Evolutionary conservation across 768 basidiomycete genomes (phyloP).

Genomic region (Pulveroboletus sp.): DNA sequence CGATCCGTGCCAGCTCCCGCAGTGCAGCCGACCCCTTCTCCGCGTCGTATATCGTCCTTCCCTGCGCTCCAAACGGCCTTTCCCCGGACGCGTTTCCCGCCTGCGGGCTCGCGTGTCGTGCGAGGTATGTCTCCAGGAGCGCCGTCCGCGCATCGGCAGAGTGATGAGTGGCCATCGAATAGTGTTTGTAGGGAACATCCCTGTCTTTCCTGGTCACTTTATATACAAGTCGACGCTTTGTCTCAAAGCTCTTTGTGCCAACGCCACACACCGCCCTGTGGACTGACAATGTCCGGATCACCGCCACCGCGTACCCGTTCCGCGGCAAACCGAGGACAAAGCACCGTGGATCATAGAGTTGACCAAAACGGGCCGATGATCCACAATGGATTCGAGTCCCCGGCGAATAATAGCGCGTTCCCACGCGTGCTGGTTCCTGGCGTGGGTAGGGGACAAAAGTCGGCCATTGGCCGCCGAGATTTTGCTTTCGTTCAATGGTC

Average conservation of each 20-base stretch:
- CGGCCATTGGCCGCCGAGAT: slow-evolving; percentile 55
- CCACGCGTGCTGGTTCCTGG: slow-evolving; percentile 37
- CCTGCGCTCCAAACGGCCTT: slow-evolving; percentile 11
- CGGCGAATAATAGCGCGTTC: slow-evolving; percentile 54
- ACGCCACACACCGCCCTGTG: no score
- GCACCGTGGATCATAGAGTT: slow-evolving; percentile 59
- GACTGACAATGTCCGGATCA: slow-evolving; percentile 43
- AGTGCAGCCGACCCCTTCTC: not conserved
- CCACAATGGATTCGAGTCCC: slow-evolving; percentile 63
- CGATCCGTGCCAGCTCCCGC: slow-evolving; percentile 15
- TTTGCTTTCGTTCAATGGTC: slow-evolving; percentile 36
- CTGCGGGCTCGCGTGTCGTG: slow-evolving; percentile 20
- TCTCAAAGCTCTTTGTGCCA: slow-evolving; percentile 11
- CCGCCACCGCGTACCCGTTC: slow-evolving; percentile 47
- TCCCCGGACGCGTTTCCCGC: slow-evolving; percentile 10
- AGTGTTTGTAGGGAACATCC: not conserved
- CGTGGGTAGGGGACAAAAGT: no score
- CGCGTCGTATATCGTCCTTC: slow-evolving; percentile 31
- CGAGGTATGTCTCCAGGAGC: slow-evolving; percentile 27
- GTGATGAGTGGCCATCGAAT: slow-evolving; percentile 19
- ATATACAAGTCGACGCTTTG: no score
- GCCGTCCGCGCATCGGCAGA: slow-evolving; percentile 36
- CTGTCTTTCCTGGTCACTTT: slow-evolving; percentile 13
- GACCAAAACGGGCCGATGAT: slow-evolving; percentile 53
- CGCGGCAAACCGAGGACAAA: slow-evolving; percentile 62